Evolutionary conservation across 352 stramenopile species (phyloP), one percentile per base, ranked within the genome.

Genomic region (Chrysophaeum taylorii): DNA sequence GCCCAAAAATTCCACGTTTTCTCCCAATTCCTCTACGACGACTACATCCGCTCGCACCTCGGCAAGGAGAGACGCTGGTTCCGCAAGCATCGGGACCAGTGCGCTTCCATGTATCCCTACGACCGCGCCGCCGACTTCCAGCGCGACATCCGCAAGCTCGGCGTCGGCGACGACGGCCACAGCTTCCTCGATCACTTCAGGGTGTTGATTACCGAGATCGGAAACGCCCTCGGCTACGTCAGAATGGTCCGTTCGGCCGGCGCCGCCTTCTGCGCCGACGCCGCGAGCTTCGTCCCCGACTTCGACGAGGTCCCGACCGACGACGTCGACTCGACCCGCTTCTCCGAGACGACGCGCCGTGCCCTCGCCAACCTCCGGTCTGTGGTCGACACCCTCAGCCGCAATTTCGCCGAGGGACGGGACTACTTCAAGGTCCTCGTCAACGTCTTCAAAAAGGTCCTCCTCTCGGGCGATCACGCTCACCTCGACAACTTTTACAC

Each of bases 21-120:
- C 31, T 75, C 60, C 18, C 85, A 95, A 70, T 96, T 96, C 60
- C 80, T 97, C 25, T 90, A 92, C 63, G 89, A 96, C 62, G 91
- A 96, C 72, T 91, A 94, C 81, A 93, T 96, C 70, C 92, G 94
- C 74, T 83, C 87, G 69, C 91, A 95, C 61, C 78, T 97, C 31
- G 84, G 92, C 64, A 89, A 89, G 64, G 89, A 97, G 75, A 87
- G 92, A 63, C 84, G 91, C 45, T 96, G 90, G 90, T 95, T 89
- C 81, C 88, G 89, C 69, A 94, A 94, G 71, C 84, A 96, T 69
- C 86, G 85, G 64, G 90, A 92, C 31, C 81, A 93, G 63, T 84
- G 94, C 12, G 45, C 23, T 18, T 57, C 9, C 18, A 91, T 90
- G 71, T 97, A 96, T 72, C 92, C 91, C 16, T 96, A 91, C 70